These are phyloP conservation scores for Cymbopogon flexuosus DNA, from an alignment of 202 grass and related monocot genomes.

Conservation along the genomic window DNA sequence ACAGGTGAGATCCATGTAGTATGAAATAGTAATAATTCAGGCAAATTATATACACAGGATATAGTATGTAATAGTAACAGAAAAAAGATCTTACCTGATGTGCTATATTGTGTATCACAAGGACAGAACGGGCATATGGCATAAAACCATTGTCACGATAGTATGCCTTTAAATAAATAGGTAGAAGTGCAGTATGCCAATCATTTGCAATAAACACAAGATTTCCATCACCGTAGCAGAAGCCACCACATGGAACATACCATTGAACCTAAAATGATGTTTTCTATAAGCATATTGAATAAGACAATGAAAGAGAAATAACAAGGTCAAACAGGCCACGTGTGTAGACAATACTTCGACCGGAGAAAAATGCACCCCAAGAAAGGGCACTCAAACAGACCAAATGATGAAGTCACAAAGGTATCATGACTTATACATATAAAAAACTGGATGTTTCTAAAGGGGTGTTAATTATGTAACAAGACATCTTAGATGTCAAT, in stretches of 20 bases:
- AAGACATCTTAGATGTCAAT: slow-evolving; percentile 2
- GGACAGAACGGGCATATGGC: slow-evolving; percentile 70
- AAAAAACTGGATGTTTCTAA: neutral
- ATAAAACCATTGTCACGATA: slow-evolving; percentile 80
- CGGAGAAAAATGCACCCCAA: neutral
- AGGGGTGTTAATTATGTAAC: neutral
- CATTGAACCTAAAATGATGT: slow-evolving; percentile 64
- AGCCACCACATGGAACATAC: slow-evolving; percentile 88
- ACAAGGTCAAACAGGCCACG: neutral
- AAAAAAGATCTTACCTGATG: slow-evolving; percentile 53
- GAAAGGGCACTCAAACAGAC: neutral
- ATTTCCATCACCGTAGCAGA: slow-evolving; percentile 86
- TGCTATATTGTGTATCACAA: slow-evolving; percentile 98
- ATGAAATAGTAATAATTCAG: neutral
- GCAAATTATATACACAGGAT: slow-evolving; percentile 11
- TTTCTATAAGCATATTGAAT: slow-evolving; percentile 28
- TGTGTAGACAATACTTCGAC: neutral
- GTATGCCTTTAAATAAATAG: slow-evolving; percentile 93
- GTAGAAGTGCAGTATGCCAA: slow-evolving; percentile 83
- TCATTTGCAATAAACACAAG: slow-evolving; percentile 95
- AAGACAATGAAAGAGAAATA: slow-evolving; percentile 3
- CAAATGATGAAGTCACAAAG: neutral
- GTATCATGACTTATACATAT: neutral
- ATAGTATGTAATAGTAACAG: slow-evolving; percentile 2
- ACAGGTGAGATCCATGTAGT: neutral